Evolutionary conservation across 129 eudicot genomes (phyloP).

Genomic region (Helianthus annuus): DNA sequence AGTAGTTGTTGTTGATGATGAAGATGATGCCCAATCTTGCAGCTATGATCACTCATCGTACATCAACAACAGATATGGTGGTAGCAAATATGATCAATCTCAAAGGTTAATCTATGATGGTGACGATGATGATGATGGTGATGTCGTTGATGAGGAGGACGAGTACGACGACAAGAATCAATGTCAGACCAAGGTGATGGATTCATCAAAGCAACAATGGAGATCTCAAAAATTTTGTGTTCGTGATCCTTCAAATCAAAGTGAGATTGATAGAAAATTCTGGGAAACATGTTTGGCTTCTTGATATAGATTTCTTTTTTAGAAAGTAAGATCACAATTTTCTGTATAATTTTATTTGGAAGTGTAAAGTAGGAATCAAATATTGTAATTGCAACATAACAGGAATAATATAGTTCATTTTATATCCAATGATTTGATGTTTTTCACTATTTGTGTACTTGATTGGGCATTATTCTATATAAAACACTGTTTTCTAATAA

Average conservation of each 20-base stretch:
- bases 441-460: too few relatives aligned
- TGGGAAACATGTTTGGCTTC: conserved; percentile 12
- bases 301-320: neutral
- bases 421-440: too few relatives aligned
- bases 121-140: neutral
- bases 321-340: too few relatives aligned
- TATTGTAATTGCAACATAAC: too few relatives aligned
- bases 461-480: too few relatives aligned
- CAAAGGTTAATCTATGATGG: neutral
- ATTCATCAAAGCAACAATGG: neutral
- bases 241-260: neutral
- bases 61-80: too few relatives aligned
- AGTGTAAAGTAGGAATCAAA: too few relatives aligned
- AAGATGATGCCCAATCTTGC: neutral
- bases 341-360: too few relatives aligned
- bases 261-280: conserved; percentile 7
- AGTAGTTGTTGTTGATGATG: neutral
- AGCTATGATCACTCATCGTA: too few relatives aligned
- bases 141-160: neutral
- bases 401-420: too few relatives aligned
- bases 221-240: neutral
- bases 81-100: too few relatives aligned
- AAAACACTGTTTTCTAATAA: too few relatives aligned
- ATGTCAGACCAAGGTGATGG: neutral
- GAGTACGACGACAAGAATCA: neutral